Percentiles rank a stretch among this genome's conserved stretches.
These are phyloP conservation scores for Orbilia brochopaga DNA, from an alignment of 2,329 filamentous ascomycete species.

Conservation along the genomic window DNA sequence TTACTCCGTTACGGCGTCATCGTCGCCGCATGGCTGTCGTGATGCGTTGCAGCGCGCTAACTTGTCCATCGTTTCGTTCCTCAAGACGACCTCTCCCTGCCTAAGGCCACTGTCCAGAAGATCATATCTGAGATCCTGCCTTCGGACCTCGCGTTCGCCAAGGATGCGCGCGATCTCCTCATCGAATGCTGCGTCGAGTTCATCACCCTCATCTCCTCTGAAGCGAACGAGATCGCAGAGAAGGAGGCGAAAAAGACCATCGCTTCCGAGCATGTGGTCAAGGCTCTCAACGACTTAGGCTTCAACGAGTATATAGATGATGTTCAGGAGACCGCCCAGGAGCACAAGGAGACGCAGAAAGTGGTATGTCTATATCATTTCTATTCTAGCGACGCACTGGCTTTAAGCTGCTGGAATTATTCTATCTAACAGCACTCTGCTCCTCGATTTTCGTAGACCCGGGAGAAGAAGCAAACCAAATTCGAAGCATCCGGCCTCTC, in stretches of 20 bases:
- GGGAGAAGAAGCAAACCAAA: slow-evolving; percentile 97
- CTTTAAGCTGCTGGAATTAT: neutral
- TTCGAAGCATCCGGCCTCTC: slow-evolving; percentile 92
- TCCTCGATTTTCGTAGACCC: slow-evolving; percentile 66
- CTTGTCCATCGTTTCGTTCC: slow-evolving; percentile 58
- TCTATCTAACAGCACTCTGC: slow-evolving; percentile 40
- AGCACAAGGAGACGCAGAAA: slow-evolving; percentile 93
- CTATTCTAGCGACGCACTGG: neutral
- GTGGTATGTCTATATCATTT: slow-evolving; percentile 61
- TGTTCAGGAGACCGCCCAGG: slow-evolving; percentile 81
- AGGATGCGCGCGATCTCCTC: slow-evolving; percentile 90
- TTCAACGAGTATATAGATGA: slow-evolving; percentile 91
- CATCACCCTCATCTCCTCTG: slow-evolving; percentile 96
- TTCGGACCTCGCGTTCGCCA: slow-evolving; percentile 82
- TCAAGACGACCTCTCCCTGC: slow-evolving; percentile 66
- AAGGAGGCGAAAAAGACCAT: slow-evolving; percentile 99
- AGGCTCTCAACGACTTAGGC: slow-evolving; percentile 87
- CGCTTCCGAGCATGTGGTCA: slow-evolving; percentile 95
- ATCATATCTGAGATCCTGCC: slow-evolving; percentile 95
- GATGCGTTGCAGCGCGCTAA: neutral
- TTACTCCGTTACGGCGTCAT: slow-evolving; percentile 9
- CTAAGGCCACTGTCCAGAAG: slow-evolving; percentile 73
- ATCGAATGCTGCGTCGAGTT: slow-evolving; percentile 99
- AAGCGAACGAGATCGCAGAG: slow-evolving; percentile 98
- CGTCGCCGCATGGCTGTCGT: slow-evolving; percentile 11